A percentile compares a stretch with the other conserved stretches of the same genome.
These are phyloP conservation scores for Chaetoceros tenuissimus DNA, from an alignment of 108 stramenopile genomes.

Conservation along the genomic window DNA sequence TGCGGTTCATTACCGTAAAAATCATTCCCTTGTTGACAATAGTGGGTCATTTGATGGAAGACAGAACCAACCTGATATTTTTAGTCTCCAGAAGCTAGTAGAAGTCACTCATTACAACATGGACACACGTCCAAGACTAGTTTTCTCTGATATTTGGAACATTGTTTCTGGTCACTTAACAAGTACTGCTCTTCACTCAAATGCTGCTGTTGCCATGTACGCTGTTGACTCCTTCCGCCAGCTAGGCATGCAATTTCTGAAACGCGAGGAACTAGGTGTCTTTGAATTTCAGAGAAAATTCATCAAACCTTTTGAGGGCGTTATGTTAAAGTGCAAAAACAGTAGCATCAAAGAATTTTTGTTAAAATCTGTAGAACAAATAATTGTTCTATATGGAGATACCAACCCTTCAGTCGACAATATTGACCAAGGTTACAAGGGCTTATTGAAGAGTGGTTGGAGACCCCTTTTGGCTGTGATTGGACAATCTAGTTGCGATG, in stretches of 20 bases:
- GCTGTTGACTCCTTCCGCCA: slow-evolving; percentile 97
- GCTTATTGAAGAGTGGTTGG: slow-evolving; percentile 90
- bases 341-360: slow-evolving; percentile 86
- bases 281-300: slow-evolving; percentile 97
- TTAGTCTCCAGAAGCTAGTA: slow-evolving; percentile 94
- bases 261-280: slow-evolving; percentile 84
- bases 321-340: slow-evolving; percentile 65
- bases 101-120: slow-evolving; percentile 99
- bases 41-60: slow-evolving; percentile 24
- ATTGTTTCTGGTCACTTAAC: slow-evolving; percentile 87
- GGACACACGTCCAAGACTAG: slow-evolving; percentile 86
- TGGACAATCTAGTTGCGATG: slow-evolving; percentile 76
- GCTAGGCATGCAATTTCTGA: slow-evolving; percentile 91
- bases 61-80: slow-evolving; percentile 84
- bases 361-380: slow-evolving; percentile 84
- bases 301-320: slow-evolving; percentile 87
- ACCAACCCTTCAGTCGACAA: slow-evolving; percentile 2
- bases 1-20: slow-evolving; percentile 60
- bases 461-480: slow-evolving; percentile 83
- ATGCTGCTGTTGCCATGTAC: slow-evolving; percentile 92
- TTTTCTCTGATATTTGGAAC: slow-evolving; percentile 93
- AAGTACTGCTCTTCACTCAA: slow-evolving; percentile 85
- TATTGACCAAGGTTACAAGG: slow-evolving; percentile 9
- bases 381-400: slow-evolving; percentile 72
- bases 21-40: slow-evolving; percentile 40